Base-by-base conservation (phyloP, 495 filamentous ascomycete species). In the Cenococcum geophilum region DNA sequence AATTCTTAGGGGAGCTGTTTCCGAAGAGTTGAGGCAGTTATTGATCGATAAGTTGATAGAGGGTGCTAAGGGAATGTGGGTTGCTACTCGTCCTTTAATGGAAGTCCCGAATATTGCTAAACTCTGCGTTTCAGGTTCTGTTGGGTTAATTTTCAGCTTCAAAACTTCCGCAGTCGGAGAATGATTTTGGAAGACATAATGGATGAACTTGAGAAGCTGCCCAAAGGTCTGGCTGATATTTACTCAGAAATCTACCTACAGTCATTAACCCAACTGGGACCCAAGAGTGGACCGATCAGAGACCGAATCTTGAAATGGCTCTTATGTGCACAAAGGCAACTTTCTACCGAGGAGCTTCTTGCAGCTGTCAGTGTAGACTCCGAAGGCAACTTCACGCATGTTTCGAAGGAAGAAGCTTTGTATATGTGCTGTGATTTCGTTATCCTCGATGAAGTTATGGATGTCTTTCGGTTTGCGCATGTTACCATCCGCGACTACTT, bases 31-130 rank as follows among this genome's bases (percentile, higher is more conserved):
- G 22, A 58, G 50, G 36, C n/a, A 70, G 18, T 11, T 54, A 8
- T 69, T 75, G 14, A 60, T 70, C 25, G 35, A 45, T 1, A 59
- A 34, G 1, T 37, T 76, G 22, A 58, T 34, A 8, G 34, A 55
- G 21, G 52, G 67, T 25, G 69, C 74, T 25, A 34, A 67, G 5
- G 74, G 74, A 42, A 76, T 76, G 74, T 75, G 60, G 55, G 63
- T 63, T 21, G 50, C 43, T 62, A 35, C 21, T 1, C 37, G 18
- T 18, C 37, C 56, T 32, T 18, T 32, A 18, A 18, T 6, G 21
- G 42, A 34, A 22, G 12, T 21, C n/a, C 14, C 58, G 12, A 40
- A 40, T 6, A 8, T 14, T 40, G 36, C 36, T 40, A 40, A 40
- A 40, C 36, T 40, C 6, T 14, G 14, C 36, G 36, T 42, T 21